Evolutionary conservation across 148 eudicot genomes (phyloP).

Genomic region (Rhododendron griersonianum): DNA sequence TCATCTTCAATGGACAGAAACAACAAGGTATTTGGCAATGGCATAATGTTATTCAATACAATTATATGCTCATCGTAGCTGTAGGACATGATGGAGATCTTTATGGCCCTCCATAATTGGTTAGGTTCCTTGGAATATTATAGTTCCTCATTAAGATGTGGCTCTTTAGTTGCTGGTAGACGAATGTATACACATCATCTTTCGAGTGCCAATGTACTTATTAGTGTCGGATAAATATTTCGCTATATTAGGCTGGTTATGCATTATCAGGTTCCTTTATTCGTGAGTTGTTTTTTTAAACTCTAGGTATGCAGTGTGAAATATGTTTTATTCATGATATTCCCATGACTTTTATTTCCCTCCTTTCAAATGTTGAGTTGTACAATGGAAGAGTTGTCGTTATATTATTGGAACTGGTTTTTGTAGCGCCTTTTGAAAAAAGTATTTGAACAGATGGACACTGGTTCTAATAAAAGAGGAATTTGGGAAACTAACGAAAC

Average conservation of each 20-base stretch:
- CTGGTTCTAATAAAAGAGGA: not conserved
- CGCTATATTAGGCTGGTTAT: not conserved
- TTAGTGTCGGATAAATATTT: not conserved
- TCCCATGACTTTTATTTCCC: not conserved
- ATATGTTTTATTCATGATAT: not conserved
- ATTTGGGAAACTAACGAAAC: not conserved
- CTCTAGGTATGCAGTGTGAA: not conserved
- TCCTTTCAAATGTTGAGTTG: not conserved
- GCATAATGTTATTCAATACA: not conserved
- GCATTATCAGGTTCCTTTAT: not conserved
- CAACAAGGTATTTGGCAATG: constrained; percentile 43
- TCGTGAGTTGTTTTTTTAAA: not conserved
- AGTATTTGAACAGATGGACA: not conserved
- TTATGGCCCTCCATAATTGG: not conserved
- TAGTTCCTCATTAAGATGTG: not conserved
- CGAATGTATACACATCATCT: not conserved
- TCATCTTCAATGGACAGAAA: constrained; percentile 86
- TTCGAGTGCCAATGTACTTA: not conserved
- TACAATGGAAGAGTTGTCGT: not conserved
- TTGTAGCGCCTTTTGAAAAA: not conserved
- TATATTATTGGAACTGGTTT: not conserved
- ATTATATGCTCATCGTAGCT: not conserved
- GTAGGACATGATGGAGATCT: not conserved
- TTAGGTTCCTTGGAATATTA: not conserved
- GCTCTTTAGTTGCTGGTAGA: not conserved